Percentiles rank a stretch among this genome's conserved stretches.
Evolutionary conservation across 1,284 basidiomycete genomes (phyloP).

Genomic region (Pseudozyma sp.): DNA sequence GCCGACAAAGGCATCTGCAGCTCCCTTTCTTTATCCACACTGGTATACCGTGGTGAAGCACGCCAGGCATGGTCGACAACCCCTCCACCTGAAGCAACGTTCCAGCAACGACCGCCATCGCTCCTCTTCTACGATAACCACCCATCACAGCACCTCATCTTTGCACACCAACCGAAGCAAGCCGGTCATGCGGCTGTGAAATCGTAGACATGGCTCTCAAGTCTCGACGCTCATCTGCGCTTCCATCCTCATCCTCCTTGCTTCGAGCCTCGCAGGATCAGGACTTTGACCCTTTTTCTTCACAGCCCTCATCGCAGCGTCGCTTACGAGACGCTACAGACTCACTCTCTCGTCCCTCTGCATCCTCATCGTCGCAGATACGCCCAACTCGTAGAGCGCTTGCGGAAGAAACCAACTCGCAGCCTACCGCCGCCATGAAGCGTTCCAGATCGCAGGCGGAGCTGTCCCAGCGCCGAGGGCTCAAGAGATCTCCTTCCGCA

Average conservation of each 20-base stretch:
- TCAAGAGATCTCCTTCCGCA: slow-evolving; percentile 32
- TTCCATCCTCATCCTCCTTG: slow-evolving; percentile 9
- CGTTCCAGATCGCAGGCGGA: slow-evolving; percentile 23
- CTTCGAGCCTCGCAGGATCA: slow-evolving; percentile 33
- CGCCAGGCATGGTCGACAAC: too few relatives aligned
- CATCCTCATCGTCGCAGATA: background rate
- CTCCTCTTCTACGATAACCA: too few relatives aligned
- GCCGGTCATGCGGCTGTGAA: slow-evolving; percentile 17
- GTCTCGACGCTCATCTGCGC: slow-evolving; percentile 13
- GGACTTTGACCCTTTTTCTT: slow-evolving; percentile 33
- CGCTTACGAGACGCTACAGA: background rate
- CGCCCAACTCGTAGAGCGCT: slow-evolving; percentile 12
- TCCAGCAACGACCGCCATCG: too few relatives aligned
- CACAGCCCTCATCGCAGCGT: slow-evolving; percentile 9
- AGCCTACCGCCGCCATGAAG: slow-evolving; percentile 9
- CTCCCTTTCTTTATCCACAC: too few relatives aligned
- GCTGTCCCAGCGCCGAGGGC: slow-evolving; percentile 11
- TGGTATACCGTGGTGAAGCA: too few relatives aligned
- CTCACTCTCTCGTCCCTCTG: background rate
- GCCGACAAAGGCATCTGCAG: too few relatives aligned
- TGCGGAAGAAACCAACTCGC: slow-evolving; percentile 25
- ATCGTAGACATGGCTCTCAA: slow-evolving; percentile 14
- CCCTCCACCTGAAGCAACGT: too few relatives aligned
- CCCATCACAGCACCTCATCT: background rate
- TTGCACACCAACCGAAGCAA: background rate